Base-by-base conservation (phyloP, 139 green algal genomes). In the Raphidocelis subcapitata region DNA sequence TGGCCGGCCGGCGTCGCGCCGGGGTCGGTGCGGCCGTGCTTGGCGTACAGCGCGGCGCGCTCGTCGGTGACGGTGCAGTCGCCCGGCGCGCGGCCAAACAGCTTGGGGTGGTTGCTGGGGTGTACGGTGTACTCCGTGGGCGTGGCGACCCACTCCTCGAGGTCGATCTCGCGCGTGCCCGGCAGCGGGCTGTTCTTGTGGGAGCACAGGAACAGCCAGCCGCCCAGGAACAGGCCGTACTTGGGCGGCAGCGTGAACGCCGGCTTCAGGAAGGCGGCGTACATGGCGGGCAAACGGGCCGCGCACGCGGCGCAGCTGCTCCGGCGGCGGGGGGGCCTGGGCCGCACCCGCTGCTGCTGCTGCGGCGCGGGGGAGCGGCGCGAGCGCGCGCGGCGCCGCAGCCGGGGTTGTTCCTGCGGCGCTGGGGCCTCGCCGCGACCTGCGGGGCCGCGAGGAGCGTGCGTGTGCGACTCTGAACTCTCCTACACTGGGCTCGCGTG, bases 141-240 rank as follows among this genome's bases (percentile, higher is more conserved):
- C 24, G 54, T 61, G 54, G 54, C 54, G 54, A 61, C 54, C 54
- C 54, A 61, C 54, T 61, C 54, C 54, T 61, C 54, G 5, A 61
- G 54, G 54, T 28, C 24, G 54, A 61, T 29, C 54, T 61, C 54
- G 54, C 54, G 54, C 54, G 54, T 61, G 24, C 54, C 54, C 10
- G 54, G 54, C 54, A 33, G 24, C 24, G 54, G 24, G 10, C 10
- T 14, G 54, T 61, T 61, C 24, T 33, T 33, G 54, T 29, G 54
- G 10, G 54, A 33, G 24, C 54, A 28, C 54, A 61, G 54, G 54
- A 33, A 61, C 24, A 29, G 24, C 54, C 54, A 61, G 5, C 10
- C 54, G 24, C 24, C 54, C 54, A 61, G n/a, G n/a, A 61, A 61
- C 24, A 33, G n/a, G 12, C 54, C 54, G n/a, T 33, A 61, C 54